Conservation (phyloP, 352 stramenopile species). For the Globisporangium nunn region DNA sequence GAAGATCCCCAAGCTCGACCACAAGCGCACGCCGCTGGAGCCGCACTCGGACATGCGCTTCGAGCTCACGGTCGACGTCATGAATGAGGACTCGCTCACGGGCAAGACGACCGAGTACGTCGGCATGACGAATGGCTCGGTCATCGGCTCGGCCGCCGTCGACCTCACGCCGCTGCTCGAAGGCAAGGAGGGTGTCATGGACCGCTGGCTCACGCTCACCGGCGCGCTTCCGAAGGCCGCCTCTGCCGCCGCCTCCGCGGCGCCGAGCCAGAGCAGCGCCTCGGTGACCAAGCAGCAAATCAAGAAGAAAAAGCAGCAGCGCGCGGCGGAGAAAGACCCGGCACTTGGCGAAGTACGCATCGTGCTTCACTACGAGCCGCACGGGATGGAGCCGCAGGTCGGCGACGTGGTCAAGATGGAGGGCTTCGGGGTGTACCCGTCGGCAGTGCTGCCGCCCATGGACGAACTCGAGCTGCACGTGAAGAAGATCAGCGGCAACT, state of each 20-base stretch:
- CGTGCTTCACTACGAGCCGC: conserved; percentile 72
- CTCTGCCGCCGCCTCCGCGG: conserved; percentile 5
- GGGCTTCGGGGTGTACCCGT: conserved; percentile 68
- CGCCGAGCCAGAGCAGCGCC: conserved; percentile 3
- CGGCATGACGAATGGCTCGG: conserved; percentile 64
- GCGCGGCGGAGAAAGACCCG: conserved; percentile 26
- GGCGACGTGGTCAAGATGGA: conserved; percentile 75
- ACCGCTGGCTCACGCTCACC: conserved; percentile 70
- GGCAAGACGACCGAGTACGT: conserved; percentile 74
- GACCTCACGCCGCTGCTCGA: conserved; percentile 70
- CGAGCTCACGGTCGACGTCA: conserved; percentile 70
- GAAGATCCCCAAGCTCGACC: conserved; percentile 65
- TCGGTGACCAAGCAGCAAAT: neutral
- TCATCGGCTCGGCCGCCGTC: conserved; percentile 62
- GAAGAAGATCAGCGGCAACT: conserved; percentile 78
- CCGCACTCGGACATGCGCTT: conserved; percentile 70
- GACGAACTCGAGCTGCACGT: conserved; percentile 72
- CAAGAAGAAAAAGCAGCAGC: conserved; percentile 18
- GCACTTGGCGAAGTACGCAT: conserved; percentile 67
- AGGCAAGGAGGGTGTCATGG: conserved; percentile 72
- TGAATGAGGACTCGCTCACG: conserved; percentile 79
- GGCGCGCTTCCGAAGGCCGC: conserved; percentile 16
- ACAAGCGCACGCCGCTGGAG: conserved; percentile 39
- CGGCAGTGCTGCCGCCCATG: conserved; percentile 45
- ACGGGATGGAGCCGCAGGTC: conserved; percentile 67